Percentiles rank a stretch among this genome's conserved stretches.
Evolutionary conservation across 371 early-diverging fungal genomes (phyloP).

Genomic region (Rhizopus arrhizus): DNA sequence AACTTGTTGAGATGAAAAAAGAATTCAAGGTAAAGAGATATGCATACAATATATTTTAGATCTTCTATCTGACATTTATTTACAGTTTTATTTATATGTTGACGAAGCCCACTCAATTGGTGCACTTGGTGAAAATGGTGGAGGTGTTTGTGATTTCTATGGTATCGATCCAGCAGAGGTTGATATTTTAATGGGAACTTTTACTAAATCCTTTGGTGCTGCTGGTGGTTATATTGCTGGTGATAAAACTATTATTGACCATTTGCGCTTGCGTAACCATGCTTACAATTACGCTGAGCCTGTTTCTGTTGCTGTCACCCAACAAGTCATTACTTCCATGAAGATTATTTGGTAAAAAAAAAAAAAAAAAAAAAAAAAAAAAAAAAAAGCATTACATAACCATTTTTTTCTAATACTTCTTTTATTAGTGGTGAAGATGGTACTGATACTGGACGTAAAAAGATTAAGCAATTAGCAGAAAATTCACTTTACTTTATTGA

Average conservation of each 20-base stretch:
- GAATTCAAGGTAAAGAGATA: conserved; percentile 85
- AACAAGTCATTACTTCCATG: conserved; percentile 90
- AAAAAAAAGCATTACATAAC: neutral
- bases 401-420: conserved; percentile 27
- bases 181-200: conserved; percentile 99
- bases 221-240: conserved; percentile 98
- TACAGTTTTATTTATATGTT: conserved; percentile 94
- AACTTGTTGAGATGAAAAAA: conserved; percentile 88
- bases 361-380: conserved; percentile 2
- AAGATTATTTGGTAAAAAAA: conserved; percentile 65
- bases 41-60: conserved; percentile 40
- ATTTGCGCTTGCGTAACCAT: conserved; percentile 83
- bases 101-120: conserved; percentile 99
- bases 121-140: conserved; percentile 88
- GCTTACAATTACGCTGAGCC: conserved; percentile 94
- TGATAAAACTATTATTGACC: conserved; percentile 75
- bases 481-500: conserved; percentile 89
- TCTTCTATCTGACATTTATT: conserved; percentile 24
- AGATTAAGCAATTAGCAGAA: conserved; percentile 83
- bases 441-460: conserved; percentile 78
- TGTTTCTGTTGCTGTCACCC: conserved; percentile 86
- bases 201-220: conserved; percentile 99
- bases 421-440: conserved; percentile 77
- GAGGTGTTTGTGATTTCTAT: conserved; percentile 95
- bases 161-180: conserved; percentile 89